A percentile compares a stretch with the other conserved stretches of the same genome.
Evolutionary conservation across 768 basidiomycete species (phyloP).

Genomic region (Xerocomus spinulosus): DNA sequence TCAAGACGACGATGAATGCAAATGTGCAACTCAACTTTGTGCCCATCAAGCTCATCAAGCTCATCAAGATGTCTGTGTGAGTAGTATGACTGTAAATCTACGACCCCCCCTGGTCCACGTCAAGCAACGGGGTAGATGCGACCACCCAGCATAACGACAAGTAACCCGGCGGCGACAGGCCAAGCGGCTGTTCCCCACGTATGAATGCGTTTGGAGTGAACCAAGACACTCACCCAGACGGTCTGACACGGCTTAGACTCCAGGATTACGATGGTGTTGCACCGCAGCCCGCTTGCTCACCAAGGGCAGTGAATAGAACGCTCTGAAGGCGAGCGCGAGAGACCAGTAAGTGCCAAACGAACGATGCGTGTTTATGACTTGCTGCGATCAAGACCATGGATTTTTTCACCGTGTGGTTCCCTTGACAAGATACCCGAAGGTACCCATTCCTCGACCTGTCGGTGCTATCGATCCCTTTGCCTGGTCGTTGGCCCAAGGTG

Average conservation of each 20-base stretch:
- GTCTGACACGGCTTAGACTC: conserved; percentile 13
- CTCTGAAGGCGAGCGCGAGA: too few relatives aligned
- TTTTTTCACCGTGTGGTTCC: conserved; percentile 26
- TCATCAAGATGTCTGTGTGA: conserved; percentile 27
- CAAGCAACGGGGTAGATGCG: conserved; percentile 6
- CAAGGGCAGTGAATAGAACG: too few relatives aligned
- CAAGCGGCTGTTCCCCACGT: conserved; percentile 19
- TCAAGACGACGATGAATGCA: conserved; percentile 25
- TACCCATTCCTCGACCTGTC: background rate
- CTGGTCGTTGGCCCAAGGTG: conserved; percentile 2
- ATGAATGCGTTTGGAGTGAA: conserved; percentile 27
- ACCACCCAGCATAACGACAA: background rate
- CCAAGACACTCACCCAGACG: conserved; percentile 28
- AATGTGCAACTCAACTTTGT: conserved; percentile 30
- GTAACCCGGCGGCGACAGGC: conserved; percentile 2
- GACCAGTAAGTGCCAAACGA: too few relatives aligned
- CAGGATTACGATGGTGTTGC: background rate
- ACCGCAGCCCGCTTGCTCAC: too few relatives aligned
- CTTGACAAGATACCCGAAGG: conserved; percentile 9
- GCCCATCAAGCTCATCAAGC: conserved; percentile 18
- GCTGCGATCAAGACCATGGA: conserved; percentile 20
- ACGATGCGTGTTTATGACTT: conserved; percentile 17
- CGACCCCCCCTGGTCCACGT: conserved; percentile 3
- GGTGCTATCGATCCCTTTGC: conserved; percentile 1
- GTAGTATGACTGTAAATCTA: conserved; percentile 19